Conservation (phyloP, 768 basidiomycete genomes). For the Boletales sp. region DNA sequence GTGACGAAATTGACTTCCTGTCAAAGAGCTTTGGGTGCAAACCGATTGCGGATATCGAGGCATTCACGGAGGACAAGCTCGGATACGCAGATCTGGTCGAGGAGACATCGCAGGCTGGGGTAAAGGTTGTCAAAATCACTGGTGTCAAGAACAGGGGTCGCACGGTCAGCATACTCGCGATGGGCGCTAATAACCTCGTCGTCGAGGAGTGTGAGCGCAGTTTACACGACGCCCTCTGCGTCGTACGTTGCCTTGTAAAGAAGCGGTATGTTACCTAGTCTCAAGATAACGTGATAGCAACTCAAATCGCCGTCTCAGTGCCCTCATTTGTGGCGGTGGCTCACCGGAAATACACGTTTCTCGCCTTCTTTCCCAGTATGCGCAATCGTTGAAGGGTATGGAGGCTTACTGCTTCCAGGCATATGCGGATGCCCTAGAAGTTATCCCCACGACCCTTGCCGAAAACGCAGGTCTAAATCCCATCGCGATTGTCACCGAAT, state of each 20-base stretch:
- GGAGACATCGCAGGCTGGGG: slow-evolving; percentile 75
- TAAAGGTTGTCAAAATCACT: slow-evolving; percentile 91
- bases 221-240: slow-evolving; percentile 98
- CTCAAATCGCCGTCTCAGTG: slow-evolving; percentile 41
- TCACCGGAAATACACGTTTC: slow-evolving; percentile 99
- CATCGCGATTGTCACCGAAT: slow-evolving; percentile 95
- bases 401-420: slow-evolving; percentile 99
- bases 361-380: slow-evolving; percentile 82
- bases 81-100: slow-evolving; percentile 96
- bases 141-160: slow-evolving; percentile 93
- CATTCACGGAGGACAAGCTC: slow-evolving; percentile 96
- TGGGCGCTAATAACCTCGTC: slow-evolving; percentile 88
- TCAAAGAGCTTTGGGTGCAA: slow-evolving; percentile 93
- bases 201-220: slow-evolving; percentile 97
- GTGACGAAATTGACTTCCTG: slow-evolving; percentile 97
- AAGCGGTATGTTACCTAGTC: slow-evolving; percentile 63
- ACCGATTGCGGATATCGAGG: slow-evolving; percentile 95
- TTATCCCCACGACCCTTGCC: slow-evolving; percentile 95
- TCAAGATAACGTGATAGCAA: background rate
- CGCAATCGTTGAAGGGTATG: slow-evolving; percentile 94
- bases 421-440: slow-evolving; percentile 95
- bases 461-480: slow-evolving; percentile 99
- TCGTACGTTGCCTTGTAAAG: slow-evolving; percentile 96
- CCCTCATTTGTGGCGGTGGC: slow-evolving; percentile 93
- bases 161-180: slow-evolving; percentile 94